Percentiles rank a stretch among this genome's conserved stretches.
Evolutionary conservation across 2,329 filamentous ascomycete genomes (phyloP).

Genomic region (Xylariaceae sp.): DNA sequence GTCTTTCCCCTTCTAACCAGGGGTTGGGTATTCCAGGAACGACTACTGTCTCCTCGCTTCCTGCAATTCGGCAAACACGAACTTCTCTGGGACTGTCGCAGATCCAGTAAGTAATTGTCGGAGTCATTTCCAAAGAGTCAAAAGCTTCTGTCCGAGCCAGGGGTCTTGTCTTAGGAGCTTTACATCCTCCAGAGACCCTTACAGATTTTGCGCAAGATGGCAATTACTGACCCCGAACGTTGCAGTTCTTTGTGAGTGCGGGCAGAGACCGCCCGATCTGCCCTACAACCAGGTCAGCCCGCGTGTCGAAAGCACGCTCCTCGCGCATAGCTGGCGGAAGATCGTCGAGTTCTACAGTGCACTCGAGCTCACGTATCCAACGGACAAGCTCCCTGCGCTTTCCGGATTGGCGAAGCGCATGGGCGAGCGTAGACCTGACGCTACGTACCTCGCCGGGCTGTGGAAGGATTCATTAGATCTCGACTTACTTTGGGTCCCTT

Average conservation of each 20-base stretch:
- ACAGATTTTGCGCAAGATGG: too few species aligned
- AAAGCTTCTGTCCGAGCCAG: too few species aligned
- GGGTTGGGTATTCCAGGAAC: constrained; percentile 24
- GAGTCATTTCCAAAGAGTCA: too few species aligned
- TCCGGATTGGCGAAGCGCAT: constrained; percentile 23
- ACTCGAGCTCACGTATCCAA: constrained; percentile 10
- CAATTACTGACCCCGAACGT: too few species aligned
- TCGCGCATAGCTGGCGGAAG: constrained; percentile 18
- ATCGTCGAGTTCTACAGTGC: constrained; percentile 18
- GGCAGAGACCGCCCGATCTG: constrained; percentile 1
- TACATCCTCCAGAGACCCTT: too few species aligned
- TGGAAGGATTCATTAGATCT: constrained; percentile 26
- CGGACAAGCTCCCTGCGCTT: constrained; percentile 25
- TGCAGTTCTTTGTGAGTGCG: constrained; percentile 26
- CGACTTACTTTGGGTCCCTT: constrained; percentile 16
- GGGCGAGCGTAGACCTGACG: not conserved
- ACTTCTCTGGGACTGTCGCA: constrained; percentile 25
- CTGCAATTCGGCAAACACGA: constrained; percentile 22
- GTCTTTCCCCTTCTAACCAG: constrained; percentile 18
- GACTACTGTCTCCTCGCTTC: constrained; percentile 21
- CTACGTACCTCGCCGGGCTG: constrained; percentile 20
- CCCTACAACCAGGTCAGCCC: constrained; percentile 15
- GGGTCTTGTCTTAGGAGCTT: too few species aligned
- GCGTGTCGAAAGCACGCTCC: not conserved
- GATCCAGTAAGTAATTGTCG: too few species aligned